phyloP scores from a whole-genome alignment of 2,329 filamentous ascomycete species.

The Helotiales sp. region DNA sequence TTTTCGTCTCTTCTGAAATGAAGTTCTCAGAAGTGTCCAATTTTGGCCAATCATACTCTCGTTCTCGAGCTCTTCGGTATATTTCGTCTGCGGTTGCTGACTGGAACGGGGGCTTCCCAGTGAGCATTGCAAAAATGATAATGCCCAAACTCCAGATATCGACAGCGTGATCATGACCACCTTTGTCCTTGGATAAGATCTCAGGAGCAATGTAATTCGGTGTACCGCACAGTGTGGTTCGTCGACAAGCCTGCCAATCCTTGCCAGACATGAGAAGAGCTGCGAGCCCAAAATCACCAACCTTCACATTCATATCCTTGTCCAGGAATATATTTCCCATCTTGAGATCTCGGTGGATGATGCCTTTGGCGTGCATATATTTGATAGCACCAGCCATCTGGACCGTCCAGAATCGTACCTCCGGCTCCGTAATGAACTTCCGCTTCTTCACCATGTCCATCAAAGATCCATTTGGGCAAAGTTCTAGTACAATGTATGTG shows the following conservation, averaged over 20 bases:
- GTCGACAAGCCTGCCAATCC: constrained; percentile 79
- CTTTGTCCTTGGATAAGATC: constrained; percentile 90
- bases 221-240: constrained; percentile 94
- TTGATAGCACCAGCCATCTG: constrained; percentile 97
- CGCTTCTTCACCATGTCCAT: constrained; percentile 98
- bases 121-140: constrained; percentile 97
- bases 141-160: constrained; percentile 98
- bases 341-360: constrained; percentile 96
- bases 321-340: constrained; percentile 98
- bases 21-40: constrained; percentile 68
- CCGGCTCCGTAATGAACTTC: constrained; percentile 88
- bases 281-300: constrained; percentile 95
- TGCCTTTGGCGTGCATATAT: constrained; percentile 94
- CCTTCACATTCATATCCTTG: constrained; percentile 93
- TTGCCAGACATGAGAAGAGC: constrained; percentile 89
- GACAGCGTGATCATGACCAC: constrained; percentile 96
- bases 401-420: constrained; percentile 90
- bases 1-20: constrained; percentile 77
- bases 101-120: constrained; percentile 95
- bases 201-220: constrained; percentile 99
- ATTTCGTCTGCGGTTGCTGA: constrained; percentile 88
- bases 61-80: constrained; percentile 70
- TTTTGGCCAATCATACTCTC: constrained; percentile 81
- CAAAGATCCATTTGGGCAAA: constrained; percentile 93
- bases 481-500: constrained; percentile 91